Percentiles rank a stretch among this genome's conserved stretches.
These are phyloP conservation scores for Nakaseomyces nivariensis DNA, from an alignment of 1,139 yeast genomes.

Conservation along the genomic window DNA sequence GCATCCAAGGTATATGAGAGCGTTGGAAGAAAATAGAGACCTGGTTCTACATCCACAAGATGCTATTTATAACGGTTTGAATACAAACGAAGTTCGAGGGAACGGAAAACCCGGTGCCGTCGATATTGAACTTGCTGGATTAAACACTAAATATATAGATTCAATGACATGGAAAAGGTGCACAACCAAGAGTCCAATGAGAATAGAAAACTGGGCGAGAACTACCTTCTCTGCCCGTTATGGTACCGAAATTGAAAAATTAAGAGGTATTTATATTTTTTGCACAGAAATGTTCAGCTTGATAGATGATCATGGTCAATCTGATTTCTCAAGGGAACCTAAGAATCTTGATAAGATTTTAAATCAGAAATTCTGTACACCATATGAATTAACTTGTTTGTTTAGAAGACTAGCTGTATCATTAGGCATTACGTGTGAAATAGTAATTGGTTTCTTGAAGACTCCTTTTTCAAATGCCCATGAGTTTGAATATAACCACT, in stretches of 20 bases:
- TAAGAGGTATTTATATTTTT: conserved; percentile 54
- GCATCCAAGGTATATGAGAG: conserved; percentile 56
- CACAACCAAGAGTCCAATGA: conserved; percentile 18
- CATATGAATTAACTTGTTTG: conserved; percentile 68
- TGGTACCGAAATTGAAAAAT: conserved; percentile 42
- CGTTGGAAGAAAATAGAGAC: conserved; percentile 56
- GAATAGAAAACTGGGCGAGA: conserved; percentile 36
- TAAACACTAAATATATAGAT: conserved; percentile 28
- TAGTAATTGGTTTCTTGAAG: conserved; percentile 76
- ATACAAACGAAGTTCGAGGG: conserved; percentile 34
- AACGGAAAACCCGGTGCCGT: conserved; percentile 28
- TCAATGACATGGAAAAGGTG: conserved; percentile 25
- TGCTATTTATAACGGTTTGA: conserved; percentile 43
- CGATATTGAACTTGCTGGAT: conserved; percentile 27
- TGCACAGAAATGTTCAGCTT: conserved; percentile 44
- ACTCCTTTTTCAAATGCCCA: conserved; percentile 48
- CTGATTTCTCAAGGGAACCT: conserved; percentile 27
- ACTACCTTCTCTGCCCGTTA: conserved; percentile 31
- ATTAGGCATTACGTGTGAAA: conserved; percentile 61
- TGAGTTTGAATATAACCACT: conserved; percentile 60
- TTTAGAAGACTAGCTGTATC: conserved; percentile 66
- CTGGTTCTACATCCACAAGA: conserved; percentile 64
- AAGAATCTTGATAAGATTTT: conserved; percentile 25
- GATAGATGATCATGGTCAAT: conserved; percentile 28
- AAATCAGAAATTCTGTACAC: conserved; percentile 42